phyloP scores from a whole-genome alignment of 192 early-diverging fungal species.

The Coemansia sp. region DNA sequence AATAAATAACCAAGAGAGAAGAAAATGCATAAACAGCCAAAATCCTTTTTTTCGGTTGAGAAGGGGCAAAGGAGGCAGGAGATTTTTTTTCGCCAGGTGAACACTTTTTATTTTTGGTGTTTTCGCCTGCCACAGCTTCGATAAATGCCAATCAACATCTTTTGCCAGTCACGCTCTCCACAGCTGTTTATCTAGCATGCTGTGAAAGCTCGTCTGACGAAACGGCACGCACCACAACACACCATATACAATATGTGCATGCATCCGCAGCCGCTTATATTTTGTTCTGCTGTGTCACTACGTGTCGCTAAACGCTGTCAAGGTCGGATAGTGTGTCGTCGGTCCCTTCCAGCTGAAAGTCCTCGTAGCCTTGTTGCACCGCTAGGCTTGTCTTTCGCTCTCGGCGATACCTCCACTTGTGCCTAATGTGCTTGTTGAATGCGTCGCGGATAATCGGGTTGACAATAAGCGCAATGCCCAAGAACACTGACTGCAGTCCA shows the following conservation, averaged over 20 bases:
- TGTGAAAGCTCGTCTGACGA: too few relatives aligned
- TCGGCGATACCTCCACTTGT: neutral
- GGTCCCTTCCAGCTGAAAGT: neutral
- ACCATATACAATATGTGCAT: too few relatives aligned
- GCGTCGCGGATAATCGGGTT: slow-evolving; percentile 27
- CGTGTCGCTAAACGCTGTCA: neutral
- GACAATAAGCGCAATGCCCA: slow-evolving; percentile 32
- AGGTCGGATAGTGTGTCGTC: neutral
- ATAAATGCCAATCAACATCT: neutral
- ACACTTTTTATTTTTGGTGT: too few relatives aligned
- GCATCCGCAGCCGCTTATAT: too few relatives aligned
- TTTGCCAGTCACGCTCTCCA: neutral
- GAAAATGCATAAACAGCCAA: neutral
- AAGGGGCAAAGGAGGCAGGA: neutral
- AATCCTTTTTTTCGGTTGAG: too few relatives aligned
- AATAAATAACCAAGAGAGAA: slow-evolving; percentile 1
- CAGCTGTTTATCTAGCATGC: neutral
- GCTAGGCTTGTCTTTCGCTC: neutral
- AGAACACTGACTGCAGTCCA: slow-evolving; percentile 29
- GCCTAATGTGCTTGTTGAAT: neutral
- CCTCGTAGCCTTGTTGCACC: neutral
- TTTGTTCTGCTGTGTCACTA: neutral
- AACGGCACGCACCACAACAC: too few relatives aligned
- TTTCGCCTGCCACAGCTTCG: too few relatives aligned
- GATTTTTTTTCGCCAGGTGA: too few relatives aligned